These are phyloP conservation scores for Penicillium cataractarum DNA, from an alignment of 495 filamentous ascomycete species.

Conservation along the genomic window DNA sequence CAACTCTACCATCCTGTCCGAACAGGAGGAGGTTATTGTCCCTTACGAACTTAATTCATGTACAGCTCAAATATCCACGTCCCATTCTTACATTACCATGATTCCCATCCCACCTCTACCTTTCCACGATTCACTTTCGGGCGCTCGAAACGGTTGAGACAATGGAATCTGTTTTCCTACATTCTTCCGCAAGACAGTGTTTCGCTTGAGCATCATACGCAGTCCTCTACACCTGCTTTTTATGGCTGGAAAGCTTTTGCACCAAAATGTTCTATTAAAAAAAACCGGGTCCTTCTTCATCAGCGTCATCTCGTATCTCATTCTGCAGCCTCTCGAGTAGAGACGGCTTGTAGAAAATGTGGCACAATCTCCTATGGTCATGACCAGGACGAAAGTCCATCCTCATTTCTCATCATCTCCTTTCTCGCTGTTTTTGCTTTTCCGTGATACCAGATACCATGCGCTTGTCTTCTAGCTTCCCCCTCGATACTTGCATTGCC, in stretches of 20 bases:
- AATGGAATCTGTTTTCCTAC: slow-evolving; percentile 9
- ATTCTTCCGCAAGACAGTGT: slow-evolving; percentile 5
- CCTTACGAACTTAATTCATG: slow-evolving; percentile 45
- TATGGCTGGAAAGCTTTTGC: background rate
- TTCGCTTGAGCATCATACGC: background rate
- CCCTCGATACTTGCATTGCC: slow-evolving; percentile 1
- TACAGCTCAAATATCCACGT: slow-evolving; percentile 40
- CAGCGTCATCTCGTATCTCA: slow-evolving; percentile 6
- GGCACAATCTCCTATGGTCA: slow-evolving; percentile 23
- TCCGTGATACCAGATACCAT: slow-evolving; percentile 45
- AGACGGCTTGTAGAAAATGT: slow-evolving; percentile 22
- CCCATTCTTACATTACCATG: slow-evolving; percentile 2
- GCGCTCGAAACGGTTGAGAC: slow-evolving; percentile 19
- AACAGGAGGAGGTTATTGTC: slow-evolving; percentile 5
- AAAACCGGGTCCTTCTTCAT: slow-evolving; percentile 7
- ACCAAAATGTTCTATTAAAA: slow-evolving; percentile 11
- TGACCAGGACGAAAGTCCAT: slow-evolving; percentile 16
- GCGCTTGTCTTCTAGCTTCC: slow-evolving; percentile 13
- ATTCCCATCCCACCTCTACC: slow-evolving; percentile 17
- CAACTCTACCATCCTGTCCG: slow-evolving; percentile 4
- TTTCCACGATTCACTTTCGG: slow-evolving; percentile 15
- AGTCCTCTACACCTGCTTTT: background rate
- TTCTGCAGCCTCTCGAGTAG: background rate
- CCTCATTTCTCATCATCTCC: slow-evolving; percentile 20
- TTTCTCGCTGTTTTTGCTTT: slow-evolving; percentile 19